These are phyloP conservation scores for Fusarium avenaceum DNA, from an alignment of 2,329 filamentous ascomycete species.

Conservation along the genomic window DNA sequence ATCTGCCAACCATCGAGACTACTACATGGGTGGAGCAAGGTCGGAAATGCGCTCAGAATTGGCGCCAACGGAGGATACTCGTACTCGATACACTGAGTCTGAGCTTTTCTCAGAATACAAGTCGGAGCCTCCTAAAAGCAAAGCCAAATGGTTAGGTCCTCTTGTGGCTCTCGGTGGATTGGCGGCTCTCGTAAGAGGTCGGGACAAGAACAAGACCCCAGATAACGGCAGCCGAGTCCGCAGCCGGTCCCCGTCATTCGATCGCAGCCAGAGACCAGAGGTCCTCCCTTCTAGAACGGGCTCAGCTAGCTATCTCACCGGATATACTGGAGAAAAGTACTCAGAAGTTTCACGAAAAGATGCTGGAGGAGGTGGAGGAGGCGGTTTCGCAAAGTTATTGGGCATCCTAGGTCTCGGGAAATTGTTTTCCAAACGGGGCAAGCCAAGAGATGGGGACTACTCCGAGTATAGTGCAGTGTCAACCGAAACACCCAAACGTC, in stretches of 20 bases:
- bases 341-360: constrained; percentile 61
- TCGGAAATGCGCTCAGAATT: constrained; percentile 63
- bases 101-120: constrained; percentile 56
- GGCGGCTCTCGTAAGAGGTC: constrained; percentile 61
- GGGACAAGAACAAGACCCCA: constrained; percentile 58
- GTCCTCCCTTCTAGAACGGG: constrained; percentile 65
- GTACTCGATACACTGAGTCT: constrained; percentile 57
- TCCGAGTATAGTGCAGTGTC: constrained; percentile 74
- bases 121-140: constrained; percentile 51
- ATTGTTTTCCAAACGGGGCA: constrained; percentile 67
- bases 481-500: constrained; percentile 70
- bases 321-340: constrained; percentile 67
- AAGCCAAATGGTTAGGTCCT: constrained; percentile 64
- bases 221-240: constrained; percentile 58
- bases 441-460: constrained; percentile 69
- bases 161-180: constrained; percentile 66
- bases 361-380: constrained; percentile 49
- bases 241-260: constrained; percentile 56
- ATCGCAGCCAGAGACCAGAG: constrained; percentile 60
- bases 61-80: constrained; percentile 60
- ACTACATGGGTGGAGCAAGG: constrained; percentile 69
- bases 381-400: constrained; percentile 72
- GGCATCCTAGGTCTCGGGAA: constrained; percentile 71
- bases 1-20: constrained; percentile 67
- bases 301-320: constrained; percentile 71